Conservation (phyloP, 139 green algal species). For the Zygnema circumcarinatum region DNA sequence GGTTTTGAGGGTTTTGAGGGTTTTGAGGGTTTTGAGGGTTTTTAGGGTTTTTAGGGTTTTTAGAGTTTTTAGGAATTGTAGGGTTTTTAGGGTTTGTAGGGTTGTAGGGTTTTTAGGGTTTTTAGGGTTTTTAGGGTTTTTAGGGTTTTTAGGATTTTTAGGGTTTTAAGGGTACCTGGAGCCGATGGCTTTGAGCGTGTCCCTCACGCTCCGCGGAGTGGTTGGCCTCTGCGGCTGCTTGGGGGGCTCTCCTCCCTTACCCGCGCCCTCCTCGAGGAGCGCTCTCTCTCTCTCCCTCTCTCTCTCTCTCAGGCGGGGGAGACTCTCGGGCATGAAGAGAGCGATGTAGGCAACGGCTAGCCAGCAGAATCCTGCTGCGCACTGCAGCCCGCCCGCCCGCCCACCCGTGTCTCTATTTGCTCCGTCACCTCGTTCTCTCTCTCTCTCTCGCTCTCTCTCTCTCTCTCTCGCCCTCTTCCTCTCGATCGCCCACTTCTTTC, state of each 20-base stretch:
- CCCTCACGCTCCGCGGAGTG: background rate
- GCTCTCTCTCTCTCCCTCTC: background rate
- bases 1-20: background rate
- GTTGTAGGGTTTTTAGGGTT: background rate
- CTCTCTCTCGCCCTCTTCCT: too few relatives aligned
- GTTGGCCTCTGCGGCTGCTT: background rate
- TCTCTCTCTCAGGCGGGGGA: background rate
- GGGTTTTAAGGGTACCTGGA: background rate
- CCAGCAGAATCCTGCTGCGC: background rate
- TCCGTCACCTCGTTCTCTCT: too few relatives aligned
- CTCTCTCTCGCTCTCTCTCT: too few relatives aligned
- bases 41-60: background rate
- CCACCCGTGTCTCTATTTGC: too few relatives aligned
- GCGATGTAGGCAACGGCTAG: background rate
- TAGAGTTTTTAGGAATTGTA: background rate
- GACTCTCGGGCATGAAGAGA: background rate
- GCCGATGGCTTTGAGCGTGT: background rate
- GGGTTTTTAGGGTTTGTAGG: background rate
- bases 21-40: background rate
- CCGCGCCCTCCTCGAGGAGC: background rate
- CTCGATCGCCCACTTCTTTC: too few relatives aligned
- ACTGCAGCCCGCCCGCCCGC: too few relatives aligned
- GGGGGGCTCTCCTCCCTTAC: background rate
- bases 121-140: background rate
- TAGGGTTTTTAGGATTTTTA: background rate